Percentiles rank a stretch among this genome's conserved stretches.
These are phyloP conservation scores for Actinomucor elegans DNA, from an alignment of 371 early-diverging fungal species.

Conservation along the genomic window DNA sequence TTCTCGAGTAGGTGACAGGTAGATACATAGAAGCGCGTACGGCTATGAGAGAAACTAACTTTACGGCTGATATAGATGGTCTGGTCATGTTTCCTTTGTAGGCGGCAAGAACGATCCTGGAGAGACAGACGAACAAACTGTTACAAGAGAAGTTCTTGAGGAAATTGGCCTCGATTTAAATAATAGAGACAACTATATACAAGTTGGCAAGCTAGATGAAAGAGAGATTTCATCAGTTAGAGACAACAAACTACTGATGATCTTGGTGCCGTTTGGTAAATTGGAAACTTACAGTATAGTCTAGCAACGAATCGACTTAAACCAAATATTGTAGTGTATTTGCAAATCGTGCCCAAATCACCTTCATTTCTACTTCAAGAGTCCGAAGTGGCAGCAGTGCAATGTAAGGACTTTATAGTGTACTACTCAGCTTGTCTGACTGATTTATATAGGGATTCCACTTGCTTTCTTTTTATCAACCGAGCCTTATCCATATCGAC, in stretches of 20 bases:
- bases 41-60: too few species aligned
- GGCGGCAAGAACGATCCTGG: constrained; percentile 68
- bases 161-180: constrained; percentile 66
- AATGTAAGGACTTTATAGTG: constrained; percentile 46
- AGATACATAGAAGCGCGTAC: too few species aligned
- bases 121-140: constrained; percentile 69
- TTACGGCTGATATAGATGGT: too few species aligned
- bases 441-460: constrained; percentile 40
- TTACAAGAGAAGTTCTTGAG: constrained; percentile 66
- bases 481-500: constrained; percentile 31
- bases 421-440: not conserved
- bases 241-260: constrained; percentile 56
- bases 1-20: constrained; percentile 63
- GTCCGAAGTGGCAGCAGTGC: constrained; percentile 62
- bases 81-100: constrained; percentile 76
- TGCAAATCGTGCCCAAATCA: constrained; percentile 58
- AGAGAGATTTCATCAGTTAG: constrained; percentile 57
- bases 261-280: constrained; percentile 63
- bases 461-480: constrained; percentile 48
- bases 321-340: constrained; percentile 53
- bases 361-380: constrained; percentile 53
- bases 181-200: constrained; percentile 44
- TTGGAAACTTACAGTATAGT: not conserved
- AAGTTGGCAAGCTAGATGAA: constrained; percentile 66
- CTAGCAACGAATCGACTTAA: not conserved